Base-by-base conservation (phyloP, 2,329 filamentous ascomycete species). In the Cercospora nicotianae region DNA sequence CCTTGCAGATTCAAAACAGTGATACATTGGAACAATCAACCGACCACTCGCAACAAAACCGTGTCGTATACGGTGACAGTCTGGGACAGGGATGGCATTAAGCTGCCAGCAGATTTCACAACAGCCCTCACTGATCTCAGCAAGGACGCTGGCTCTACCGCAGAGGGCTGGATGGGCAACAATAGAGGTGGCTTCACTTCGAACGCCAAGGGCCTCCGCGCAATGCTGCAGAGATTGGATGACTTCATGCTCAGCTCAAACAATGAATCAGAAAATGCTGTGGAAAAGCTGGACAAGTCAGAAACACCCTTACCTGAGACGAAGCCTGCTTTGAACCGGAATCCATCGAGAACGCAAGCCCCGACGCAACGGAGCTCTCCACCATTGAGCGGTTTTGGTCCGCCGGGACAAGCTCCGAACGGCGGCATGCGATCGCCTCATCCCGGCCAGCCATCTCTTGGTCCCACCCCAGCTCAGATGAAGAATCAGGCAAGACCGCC, bases 201-300 rank as follows among this genome's bases (percentile, higher is more conserved):
- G 10, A 36, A 61, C 26, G 3, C 39, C 26, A 42, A 60, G n/a
- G 63, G 67, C 9, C 36, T 68, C 16, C 12, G 20, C 9, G 63
- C 76, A 31, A 79, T 78, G 13, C 60, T 84, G 31, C 69, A 73
- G 57, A 76, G 74, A 57, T 72, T 83, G 6, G 76, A 84, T 67
- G 75, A 77, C 26, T 69, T 77, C 23, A 77, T 84, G 5, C 64
- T 78, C 30, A 70, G 68, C n/a, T 81, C 70, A 59, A 70, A 69
- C 20, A 63, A 39, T 9, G 30, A 26, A 3, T 53, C 12, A 4
- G 60, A 30, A 10, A 53, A 28, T 57, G 28, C 18, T 55, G 62
- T 51, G 13, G 51, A 58, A 48, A 73, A 60, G 31, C 65, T 59
- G 45, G 61, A 64, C 42, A 67, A 20, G 26, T 55, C 51, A 60